Evolutionary conservation across 2,329 filamentous ascomycete species (phyloP).

Genomic region (Lojkania enalia): DNA sequence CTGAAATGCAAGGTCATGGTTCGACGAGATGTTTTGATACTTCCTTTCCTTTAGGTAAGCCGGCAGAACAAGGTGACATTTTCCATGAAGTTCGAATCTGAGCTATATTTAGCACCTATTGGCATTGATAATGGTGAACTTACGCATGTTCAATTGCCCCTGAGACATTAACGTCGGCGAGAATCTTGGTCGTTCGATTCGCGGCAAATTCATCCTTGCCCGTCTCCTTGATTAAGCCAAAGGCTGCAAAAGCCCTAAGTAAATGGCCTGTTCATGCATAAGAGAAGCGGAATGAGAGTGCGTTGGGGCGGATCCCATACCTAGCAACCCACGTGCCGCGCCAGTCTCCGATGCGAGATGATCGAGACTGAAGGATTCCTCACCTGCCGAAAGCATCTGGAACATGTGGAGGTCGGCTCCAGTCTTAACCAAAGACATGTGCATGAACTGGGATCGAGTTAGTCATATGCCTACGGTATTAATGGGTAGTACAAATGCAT

Average conservation of each 20-base stretch:
- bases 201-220: constrained; percentile 31
- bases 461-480: not conserved
- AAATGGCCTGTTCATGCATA: constrained; percentile 27
- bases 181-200: constrained; percentile 31
- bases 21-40: constrained; percentile 28
- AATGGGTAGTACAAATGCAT: constrained; percentile 1
- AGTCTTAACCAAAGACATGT: constrained; percentile 28
- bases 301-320: constrained; percentile 4
- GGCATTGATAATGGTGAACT: not conserved
- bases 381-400: constrained; percentile 16
- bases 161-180: constrained; percentile 30
- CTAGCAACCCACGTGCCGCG: constrained; percentile 31
- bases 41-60: constrained; percentile 32
- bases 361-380: constrained; percentile 13
- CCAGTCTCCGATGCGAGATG: constrained; percentile 24
- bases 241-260: constrained; percentile 38
- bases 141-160: constrained; percentile 30
- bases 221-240: constrained; percentile 34
- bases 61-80: constrained; percentile 30
- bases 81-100: constrained; percentile 25
- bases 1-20: constrained; percentile 34
- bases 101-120: not conserved
- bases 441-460: constrained; percentile 17
- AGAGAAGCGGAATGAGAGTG: not conserved
- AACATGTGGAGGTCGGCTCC: constrained; percentile 26